Evolutionary conservation across 805 yeast species (phyloP).

Genomic region (Jamesozyma gamospora): DNA sequence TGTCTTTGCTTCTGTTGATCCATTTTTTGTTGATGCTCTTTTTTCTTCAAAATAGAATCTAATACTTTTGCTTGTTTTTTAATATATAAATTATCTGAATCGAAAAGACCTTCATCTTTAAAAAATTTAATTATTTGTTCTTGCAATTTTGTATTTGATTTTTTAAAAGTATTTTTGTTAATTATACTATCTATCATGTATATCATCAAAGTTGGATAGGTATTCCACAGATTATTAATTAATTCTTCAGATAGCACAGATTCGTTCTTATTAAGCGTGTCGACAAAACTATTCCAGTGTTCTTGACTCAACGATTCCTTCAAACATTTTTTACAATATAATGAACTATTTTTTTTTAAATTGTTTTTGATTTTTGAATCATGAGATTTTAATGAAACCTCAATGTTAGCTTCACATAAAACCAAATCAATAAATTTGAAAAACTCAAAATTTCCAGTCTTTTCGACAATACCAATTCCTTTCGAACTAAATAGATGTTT

Average conservation of each 20-base stretch:
- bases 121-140: constrained; percentile 18
- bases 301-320: constrained; percentile 12
- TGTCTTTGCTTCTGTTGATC: constrained; percentile 14
- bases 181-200: constrained; percentile 14
- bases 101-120: constrained; percentile 12
- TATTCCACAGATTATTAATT: constrained; percentile 19
- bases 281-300: constrained; percentile 7
- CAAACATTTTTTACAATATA: constrained; percentile 16
- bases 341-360: neutral
- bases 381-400: neutral
- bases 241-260: constrained; percentile 10
- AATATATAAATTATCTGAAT: constrained; percentile 12
- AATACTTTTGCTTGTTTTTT: constrained; percentile 29
- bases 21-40: constrained; percentile 2
- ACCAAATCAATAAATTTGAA: constrained; percentile 11
- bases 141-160: constrained; percentile 3
- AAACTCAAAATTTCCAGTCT: constrained; percentile 8
- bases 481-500: neutral
- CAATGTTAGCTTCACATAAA: constrained; percentile 18
- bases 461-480: neutral
- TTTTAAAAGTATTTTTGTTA: constrained; percentile 7
- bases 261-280: constrained; percentile 7
- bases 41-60: constrained; percentile 15
- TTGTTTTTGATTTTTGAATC: neutral
- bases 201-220: constrained; percentile 22